Percentiles rank a stretch among this genome's conserved stretches.
phyloP scores from a whole-genome alignment of 768 basidiomycete species.

The Podaxis rugospora region DNA sequence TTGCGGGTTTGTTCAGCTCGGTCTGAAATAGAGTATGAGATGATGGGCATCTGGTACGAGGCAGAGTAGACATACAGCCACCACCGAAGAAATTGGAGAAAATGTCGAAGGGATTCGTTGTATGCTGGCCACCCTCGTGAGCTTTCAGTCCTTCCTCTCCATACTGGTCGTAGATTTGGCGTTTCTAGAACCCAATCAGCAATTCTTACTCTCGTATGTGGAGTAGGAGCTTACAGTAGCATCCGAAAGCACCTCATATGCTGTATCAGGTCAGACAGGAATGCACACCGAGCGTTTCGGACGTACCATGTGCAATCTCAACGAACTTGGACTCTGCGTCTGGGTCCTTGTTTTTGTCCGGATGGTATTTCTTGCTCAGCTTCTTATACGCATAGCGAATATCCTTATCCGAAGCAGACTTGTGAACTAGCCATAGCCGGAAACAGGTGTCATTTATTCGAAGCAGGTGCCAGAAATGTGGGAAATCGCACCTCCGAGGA shows the following conservation, averaged over 20 bases:
- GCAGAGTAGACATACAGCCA: constrained; percentile 46
- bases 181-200: constrained; percentile 54
- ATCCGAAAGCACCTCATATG: constrained; percentile 95
- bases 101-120: constrained; percentile 89
- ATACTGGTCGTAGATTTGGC: constrained; percentile 88
- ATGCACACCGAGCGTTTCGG: not conserved
- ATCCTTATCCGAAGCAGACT: constrained; percentile 80
- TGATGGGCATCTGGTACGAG: not conserved
- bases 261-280: constrained; percentile 31
- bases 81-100: constrained; percentile 93
- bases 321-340: constrained; percentile 85
- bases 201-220: not conserved
- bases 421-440: constrained; percentile 41
- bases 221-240: constrained; percentile 48
- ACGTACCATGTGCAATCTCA: constrained; percentile 82
- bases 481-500: constrained; percentile 65
- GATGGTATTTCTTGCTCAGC: constrained; percentile 85
- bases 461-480: constrained; percentile 15
- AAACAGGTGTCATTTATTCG: constrained; percentile 16
- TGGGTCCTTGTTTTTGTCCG: constrained; percentile 91
- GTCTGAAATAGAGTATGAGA: constrained; percentile 24
- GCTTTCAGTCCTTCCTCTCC: constrained; percentile 95
- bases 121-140: constrained; percentile 78
- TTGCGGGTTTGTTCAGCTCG: constrained; percentile 62
- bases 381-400: constrained; percentile 91